Conservation (phyloP, 345 rosid genomes). For the Sisymbrium irio region DNA sequence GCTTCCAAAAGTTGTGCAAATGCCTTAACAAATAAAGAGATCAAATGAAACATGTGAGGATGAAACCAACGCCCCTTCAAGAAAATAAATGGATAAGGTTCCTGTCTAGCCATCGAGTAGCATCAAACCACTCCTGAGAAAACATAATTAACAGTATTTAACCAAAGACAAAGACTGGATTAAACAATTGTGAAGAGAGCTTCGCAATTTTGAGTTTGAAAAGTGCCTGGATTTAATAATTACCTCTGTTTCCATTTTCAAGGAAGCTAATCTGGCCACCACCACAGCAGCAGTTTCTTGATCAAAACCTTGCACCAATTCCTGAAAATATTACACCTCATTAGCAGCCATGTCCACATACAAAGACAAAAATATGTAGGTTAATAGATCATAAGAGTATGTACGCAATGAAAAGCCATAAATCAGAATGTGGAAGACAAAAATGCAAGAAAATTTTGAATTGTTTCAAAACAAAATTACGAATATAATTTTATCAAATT, state of each 20-base stretch:
- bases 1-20: conserved; percentile 85
- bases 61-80: neutral
- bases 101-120: conserved; percentile 97
- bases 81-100: conserved; percentile 39
- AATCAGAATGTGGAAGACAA: neutral
- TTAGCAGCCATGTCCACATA: conserved; percentile 9
- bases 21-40: conserved; percentile 31
- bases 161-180: neutral
- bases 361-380: conserved; percentile 4
- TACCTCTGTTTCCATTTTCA: conserved; percentile 98
- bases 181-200: neutral
- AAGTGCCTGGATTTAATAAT: neutral
- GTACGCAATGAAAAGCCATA: neutral
- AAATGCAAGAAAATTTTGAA: too few species aligned
- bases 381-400: neutral
- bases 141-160: conserved; percentile 2
- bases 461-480: too few species aligned
- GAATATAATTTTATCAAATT: too few species aligned
- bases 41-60: conserved; percentile 13
- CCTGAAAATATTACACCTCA: conserved; percentile 46
- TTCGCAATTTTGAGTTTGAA: neutral
- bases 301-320: conserved; percentile 88
- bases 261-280: conserved; percentile 83
- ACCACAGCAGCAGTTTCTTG: conserved; percentile 99
- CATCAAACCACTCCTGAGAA: conserved; percentile 93